Evolutionary conservation across 805 yeast genomes (phyloP).

Genomic region (Wickerhamomyces bovis): DNA sequence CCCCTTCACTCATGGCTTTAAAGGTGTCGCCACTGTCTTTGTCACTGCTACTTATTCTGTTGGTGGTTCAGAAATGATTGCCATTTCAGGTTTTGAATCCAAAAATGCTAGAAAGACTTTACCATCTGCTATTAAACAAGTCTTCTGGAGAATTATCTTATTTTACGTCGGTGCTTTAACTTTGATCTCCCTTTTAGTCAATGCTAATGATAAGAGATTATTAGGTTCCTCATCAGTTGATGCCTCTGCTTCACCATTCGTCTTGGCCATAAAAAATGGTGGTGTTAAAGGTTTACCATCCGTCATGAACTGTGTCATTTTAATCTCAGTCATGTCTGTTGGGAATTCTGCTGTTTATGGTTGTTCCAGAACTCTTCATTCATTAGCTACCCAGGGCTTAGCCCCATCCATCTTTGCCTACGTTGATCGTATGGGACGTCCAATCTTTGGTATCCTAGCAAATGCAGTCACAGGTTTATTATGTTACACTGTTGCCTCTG

Average conservation of each 20-base stretch:
- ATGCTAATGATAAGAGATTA: conserved; percentile 34
- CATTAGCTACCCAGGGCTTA: conserved; percentile 39
- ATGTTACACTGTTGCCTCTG: conserved; percentile 40
- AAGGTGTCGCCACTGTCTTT: conserved; percentile 48
- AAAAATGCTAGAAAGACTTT: conserved; percentile 40
- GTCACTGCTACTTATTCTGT: conserved; percentile 52
- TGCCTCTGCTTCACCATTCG: conserved; percentile 41
- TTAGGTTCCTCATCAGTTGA: conserved; percentile 25
- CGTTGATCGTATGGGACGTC: conserved; percentile 46
- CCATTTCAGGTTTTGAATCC: conserved; percentile 46
- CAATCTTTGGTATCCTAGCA: conserved; percentile 38
- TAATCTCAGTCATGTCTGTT: conserved; percentile 35
- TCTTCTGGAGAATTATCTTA: conserved; percentile 47
- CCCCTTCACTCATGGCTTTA: conserved; percentile 54
- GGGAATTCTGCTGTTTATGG: conserved; percentile 57
- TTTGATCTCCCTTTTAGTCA: conserved; percentile 42
- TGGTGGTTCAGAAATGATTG: conserved; percentile 47
- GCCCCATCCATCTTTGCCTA: conserved; percentile 39
- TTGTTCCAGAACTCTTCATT: conserved; percentile 45
- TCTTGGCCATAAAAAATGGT: conserved; percentile 36
- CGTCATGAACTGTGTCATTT: conserved; percentile 35
- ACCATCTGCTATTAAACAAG: conserved; percentile 50
- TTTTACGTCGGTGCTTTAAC: conserved; percentile 41
- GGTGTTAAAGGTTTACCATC: conserved; percentile 32
- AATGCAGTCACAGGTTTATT: conserved; percentile 36